Base-by-base conservation (phyloP, 2,329 filamentous ascomycete species). In the Diaporthe velutina region DNA sequence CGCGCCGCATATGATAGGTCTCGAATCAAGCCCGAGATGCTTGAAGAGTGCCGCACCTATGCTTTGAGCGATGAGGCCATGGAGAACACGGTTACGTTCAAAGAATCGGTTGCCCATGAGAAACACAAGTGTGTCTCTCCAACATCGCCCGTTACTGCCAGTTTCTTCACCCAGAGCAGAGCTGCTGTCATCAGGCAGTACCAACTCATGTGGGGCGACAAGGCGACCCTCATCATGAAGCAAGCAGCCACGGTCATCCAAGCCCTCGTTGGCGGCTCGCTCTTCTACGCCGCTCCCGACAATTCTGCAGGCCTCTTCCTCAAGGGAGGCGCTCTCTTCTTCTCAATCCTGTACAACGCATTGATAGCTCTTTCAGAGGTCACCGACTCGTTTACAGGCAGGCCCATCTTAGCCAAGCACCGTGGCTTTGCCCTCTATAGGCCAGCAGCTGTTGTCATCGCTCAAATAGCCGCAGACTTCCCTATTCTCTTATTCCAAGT, bases 321-420 rank as follows among this genome's bases (percentile, higher is more conserved):
- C 78, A 93, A 93, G 78, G 86, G 88, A 0, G 93, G 92, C 61
- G 87, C 91, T 0, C 83, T 92, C 7, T 94, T 94, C 85, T 89
- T 93, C 68, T 85, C 91, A 0, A 83, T 93, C 0, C 83, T 94
- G 0, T 91, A 89, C 81, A 91, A 93, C 79, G 85, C 88, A 71
- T 82, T 94, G 13, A 80, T 93, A 2, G 87, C 90, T 35, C 90
- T 94, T 86, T 88, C 91, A 2, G 93, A 94, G 80, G 92, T 94
- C 1, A 92, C 88, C 0, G 87, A 90, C 30, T 91, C 90, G 0
- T 93, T 92, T 78, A 85, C 82, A 17, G 91, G 91, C n/a, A 87
- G 92, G 0, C 89, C 90, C 0, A 86, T 92, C 17, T 79, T 92
- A 5, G 80, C 88, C 57, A 92, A 91, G 80, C 90, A 92, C 77